Base-by-base conservation (phyloP, 352 stramenopile genomes). In the Phytophthora pseudosyringae region DNA sequence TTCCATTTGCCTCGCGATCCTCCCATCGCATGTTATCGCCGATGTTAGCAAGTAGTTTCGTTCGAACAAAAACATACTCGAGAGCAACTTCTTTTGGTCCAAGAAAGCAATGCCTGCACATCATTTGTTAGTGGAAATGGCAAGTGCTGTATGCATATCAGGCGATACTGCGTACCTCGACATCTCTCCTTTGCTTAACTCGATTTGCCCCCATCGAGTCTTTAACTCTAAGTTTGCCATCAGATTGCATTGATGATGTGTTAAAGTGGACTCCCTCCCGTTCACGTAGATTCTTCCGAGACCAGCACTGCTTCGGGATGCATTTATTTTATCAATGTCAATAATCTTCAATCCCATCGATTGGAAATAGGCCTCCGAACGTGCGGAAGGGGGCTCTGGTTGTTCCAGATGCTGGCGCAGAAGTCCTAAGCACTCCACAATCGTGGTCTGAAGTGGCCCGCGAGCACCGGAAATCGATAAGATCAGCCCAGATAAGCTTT, bases 281-380 rank as follows among this genome's bases (percentile, higher is more conserved):
- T 54, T 47, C 32, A 70, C 35, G 33, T 60, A 70, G 13, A 70
- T 58, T 60, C 62, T 53, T 44, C 55, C 62, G 6, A 70, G 47
- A 15, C 55, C 62, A 8, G 33, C 5, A 10, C 15, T 65, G 33
- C 18, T 66, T 50, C 62, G 46, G 16, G 54, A 49, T 11, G 41
- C 39, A 56, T 70, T 70, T 16, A 70, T 65, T 58, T 60, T 69
- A 33, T 70, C 62, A 7, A 70, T 48, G 29, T 70, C 62, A 28
- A 70, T 49, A 31, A 70, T 59, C 25, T 56, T 60, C 16, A 70
- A 49, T 12, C 55, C 62, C 10, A 47, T 48, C 5, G 39, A 51
- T 32, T 49, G 33, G 32, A 69, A 16, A 33, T 65, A 64, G 2
- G 41, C 18, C 3, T 60, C 32, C 32, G 35, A 39, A 16, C 5